These are phyloP conservation scores for Nasturtium officinale DNA, from an alignment of 345 rosid genomes.

Conservation along the genomic window DNA sequence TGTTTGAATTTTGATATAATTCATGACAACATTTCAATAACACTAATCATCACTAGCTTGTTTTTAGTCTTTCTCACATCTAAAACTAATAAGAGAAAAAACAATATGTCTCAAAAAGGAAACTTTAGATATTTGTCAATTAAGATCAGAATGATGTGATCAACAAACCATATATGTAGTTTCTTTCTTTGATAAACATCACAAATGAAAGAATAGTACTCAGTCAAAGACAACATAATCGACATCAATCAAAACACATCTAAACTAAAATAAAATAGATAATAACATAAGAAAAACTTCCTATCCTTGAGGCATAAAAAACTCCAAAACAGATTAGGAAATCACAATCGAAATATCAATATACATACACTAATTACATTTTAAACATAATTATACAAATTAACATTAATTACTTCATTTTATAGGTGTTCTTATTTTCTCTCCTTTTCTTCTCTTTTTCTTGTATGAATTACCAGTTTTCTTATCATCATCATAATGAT, in stretches of 20 bases:
- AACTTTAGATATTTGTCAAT: not conserved
- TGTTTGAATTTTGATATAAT: no score
- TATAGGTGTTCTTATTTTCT: conserved; percentile 30
- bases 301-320: conserved; percentile 19
- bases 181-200: conserved; percentile 7
- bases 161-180: not conserved
- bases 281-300: conserved; percentile 8
- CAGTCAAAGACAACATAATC: conserved; percentile 2
- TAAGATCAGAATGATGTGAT: not conserved
- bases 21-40: conserved; percentile 4
- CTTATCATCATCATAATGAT: not conserved
- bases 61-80: not conserved
- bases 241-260: conserved; percentile 27
- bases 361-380: conserved; percentile 25
- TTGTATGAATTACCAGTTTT: conserved; percentile 20
- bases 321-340: conserved; percentile 7
- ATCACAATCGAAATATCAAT: not conserved
- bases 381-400: conserved; percentile 7
- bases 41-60: conserved; percentile 1
- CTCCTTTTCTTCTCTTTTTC: conserved; percentile 38
- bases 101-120: no score
- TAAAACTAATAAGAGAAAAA: no score
- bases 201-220: not conserved
- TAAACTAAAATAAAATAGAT: not conserved
- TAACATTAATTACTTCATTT: conserved; percentile 28